These are phyloP conservation scores for Aspergillus uvarum DNA, from an alignment of 2,329 filamentous ascomycete genomes.

Conservation along the genomic window DNA sequence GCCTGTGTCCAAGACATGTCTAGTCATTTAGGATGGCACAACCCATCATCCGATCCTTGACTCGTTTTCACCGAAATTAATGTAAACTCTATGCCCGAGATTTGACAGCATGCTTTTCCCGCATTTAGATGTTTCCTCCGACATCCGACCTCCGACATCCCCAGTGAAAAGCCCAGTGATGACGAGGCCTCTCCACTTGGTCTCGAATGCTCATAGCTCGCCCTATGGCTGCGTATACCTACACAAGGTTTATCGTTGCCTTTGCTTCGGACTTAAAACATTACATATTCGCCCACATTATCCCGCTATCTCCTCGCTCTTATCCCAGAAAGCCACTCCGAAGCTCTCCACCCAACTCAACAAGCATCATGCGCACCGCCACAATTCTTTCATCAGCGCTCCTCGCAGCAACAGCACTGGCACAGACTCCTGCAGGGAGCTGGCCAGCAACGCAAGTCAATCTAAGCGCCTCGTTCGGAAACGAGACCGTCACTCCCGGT, in stretches of 20 bases:
- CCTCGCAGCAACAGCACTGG: neutral
- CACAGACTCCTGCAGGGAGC: neutral
- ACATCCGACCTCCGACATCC: neutral
- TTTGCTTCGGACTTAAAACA: too few relatives aligned
- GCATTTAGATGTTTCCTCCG: neutral
- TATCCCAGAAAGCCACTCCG: neutral
- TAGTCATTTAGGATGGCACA: too few relatives aligned
- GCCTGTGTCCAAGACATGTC: too few relatives aligned
- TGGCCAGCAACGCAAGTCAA: neutral
- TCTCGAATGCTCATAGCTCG: neutral
- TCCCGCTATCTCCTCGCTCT: neutral
- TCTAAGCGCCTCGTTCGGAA: neutral
- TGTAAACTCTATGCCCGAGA: neutral
- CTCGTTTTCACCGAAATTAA: neutral
- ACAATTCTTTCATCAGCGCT: neutral
- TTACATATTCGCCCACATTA: too few relatives aligned
- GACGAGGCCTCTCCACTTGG: neutral
- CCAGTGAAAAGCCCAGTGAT: neutral
- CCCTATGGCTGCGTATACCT: neutral
- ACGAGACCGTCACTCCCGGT: neutral
- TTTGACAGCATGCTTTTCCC: neutral
- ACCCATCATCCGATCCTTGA: too few relatives aligned
- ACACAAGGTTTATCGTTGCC: too few relatives aligned
- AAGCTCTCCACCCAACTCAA: too few relatives aligned
- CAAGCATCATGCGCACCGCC: neutral